Conservation (phyloP, 148 eudicot species). For the Spergularia marina region DNA sequence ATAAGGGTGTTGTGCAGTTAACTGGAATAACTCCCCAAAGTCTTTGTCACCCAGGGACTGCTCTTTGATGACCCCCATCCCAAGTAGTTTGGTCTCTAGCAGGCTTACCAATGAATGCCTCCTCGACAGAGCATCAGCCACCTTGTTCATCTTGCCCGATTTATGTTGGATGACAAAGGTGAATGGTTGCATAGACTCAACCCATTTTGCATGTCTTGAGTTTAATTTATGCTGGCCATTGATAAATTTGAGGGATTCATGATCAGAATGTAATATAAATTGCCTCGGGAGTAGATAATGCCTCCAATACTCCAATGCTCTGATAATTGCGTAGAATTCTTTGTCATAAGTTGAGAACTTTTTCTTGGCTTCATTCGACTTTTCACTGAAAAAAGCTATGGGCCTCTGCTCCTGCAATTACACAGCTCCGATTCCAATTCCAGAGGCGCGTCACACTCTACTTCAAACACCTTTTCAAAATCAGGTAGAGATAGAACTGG, state of each 20-base stretch:
- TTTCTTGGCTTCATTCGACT: not conserved
- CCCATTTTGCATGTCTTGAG: slow-evolving; percentile 3
- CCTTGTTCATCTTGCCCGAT: not conserved
- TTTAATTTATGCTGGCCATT: not conserved
- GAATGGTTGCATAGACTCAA: not conserved
- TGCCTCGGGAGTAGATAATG: not conserved
- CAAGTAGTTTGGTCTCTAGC: not conserved
- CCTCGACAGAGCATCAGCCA: not conserved
- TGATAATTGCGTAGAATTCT: not conserved
- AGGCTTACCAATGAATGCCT: not conserved
- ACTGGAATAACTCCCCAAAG: not conserved
- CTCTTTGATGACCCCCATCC: not conserved
- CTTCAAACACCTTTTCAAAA: not conserved
- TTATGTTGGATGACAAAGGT: not conserved
- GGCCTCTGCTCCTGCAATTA: not conserved
- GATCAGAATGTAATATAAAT: not conserved
- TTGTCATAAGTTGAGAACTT: not conserved
- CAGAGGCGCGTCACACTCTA: not conserved
- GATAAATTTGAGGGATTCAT: not conserved
- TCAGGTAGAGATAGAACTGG: not conserved
- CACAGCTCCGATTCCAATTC: not conserved
- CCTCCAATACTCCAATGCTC: not conserved
- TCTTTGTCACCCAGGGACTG: not conserved
- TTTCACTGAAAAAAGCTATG: slow-evolving; percentile 10
- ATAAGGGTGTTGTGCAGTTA: not conserved